A percentile compares a stretch with the other conserved stretches of the same genome.
Evolutionary conservation across 2,329 filamentous ascomycete species (phyloP).

Genomic region (Colletotrichum salicis): DNA sequence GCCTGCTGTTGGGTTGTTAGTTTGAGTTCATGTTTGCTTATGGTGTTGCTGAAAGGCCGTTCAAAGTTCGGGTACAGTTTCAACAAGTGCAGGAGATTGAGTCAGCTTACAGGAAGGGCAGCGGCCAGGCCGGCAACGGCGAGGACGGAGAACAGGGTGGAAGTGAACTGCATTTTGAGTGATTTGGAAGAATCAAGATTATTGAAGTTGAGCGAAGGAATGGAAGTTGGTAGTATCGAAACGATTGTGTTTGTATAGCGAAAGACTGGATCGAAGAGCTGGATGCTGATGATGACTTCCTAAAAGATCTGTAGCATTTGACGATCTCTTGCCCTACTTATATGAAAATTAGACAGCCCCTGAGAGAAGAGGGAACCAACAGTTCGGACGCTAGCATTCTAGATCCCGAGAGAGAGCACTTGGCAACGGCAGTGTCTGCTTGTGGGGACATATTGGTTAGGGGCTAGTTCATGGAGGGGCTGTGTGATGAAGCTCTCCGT

Average conservation of each 20-base stretch:
- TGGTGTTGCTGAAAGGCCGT: background rate
- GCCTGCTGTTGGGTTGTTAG: constrained; percentile 14
- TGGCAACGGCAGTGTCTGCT: background rate
- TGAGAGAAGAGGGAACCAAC: background rate
- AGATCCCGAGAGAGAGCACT: background rate
- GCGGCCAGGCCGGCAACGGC: constrained; percentile 17
- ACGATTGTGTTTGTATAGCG: constrained; percentile 10
- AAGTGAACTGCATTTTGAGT: constrained; percentile 22
- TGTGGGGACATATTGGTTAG: constrained; percentile 8
- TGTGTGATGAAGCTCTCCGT: constrained; percentile 4
- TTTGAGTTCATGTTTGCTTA: background rate
- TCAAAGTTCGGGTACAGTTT: no score
- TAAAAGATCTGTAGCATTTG: no score
- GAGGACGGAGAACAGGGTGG: constrained; percentile 22
- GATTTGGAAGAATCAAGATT: background rate
- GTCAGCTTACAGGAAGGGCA: constrained; percentile 18
- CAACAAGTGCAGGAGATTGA: background rate
- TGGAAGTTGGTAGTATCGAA: background rate
- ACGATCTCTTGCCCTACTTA: constrained; percentile 14
- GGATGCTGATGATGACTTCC: constrained; percentile 3
- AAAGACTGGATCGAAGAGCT: constrained; percentile 22
- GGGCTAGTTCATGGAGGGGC: background rate
- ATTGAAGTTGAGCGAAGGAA: background rate
- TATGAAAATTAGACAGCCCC: background rate
- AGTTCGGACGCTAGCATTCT: background rate